Percentiles rank a stretch among this genome's conserved stretches.
Conservation (phyloP, 129 eudicot genomes). For the Flaveria sonorensis region DNA sequence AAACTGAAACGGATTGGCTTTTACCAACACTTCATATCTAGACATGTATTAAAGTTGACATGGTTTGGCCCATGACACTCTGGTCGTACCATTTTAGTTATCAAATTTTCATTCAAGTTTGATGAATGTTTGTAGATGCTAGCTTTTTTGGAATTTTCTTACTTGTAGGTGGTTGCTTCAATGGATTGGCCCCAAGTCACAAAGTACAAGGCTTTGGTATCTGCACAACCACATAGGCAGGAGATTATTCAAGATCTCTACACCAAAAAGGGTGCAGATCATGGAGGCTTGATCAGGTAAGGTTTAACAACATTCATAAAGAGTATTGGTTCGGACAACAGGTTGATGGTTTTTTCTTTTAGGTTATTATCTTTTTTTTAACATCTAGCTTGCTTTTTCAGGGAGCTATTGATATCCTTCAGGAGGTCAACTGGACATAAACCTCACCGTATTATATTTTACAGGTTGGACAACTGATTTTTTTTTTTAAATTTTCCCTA, state of each 20-base stretch:
- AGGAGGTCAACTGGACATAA: constrained; percentile 31
- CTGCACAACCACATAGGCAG: constrained; percentile 68
- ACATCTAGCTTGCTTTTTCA: constrained; percentile 24
- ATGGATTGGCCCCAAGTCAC: constrained; percentile 88
- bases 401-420: constrained; percentile 59
- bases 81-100: neutral
- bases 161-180: constrained; percentile 81
- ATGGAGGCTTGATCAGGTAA: constrained; percentile 72
- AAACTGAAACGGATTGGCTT: too few relatives aligned
- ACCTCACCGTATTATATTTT: constrained; percentile 70
- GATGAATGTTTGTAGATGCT: neutral
- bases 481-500: too few relatives aligned
- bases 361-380: neutral
- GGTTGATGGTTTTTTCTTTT: too few relatives aligned
- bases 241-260: constrained; percentile 76
- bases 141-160: neutral
- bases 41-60: neutral
- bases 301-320: neutral
- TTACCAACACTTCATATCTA: neutral
- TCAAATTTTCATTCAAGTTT: neutral
- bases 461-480: constrained; percentile 37
- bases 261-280: constrained; percentile 38
- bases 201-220: constrained; percentile 63
- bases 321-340: neutral
- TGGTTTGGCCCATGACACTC: neutral